These are phyloP conservation scores for Lecanicillium sp. DNA, from an alignment of 2,329 filamentous ascomycete species.

Conservation along the genomic window DNA sequence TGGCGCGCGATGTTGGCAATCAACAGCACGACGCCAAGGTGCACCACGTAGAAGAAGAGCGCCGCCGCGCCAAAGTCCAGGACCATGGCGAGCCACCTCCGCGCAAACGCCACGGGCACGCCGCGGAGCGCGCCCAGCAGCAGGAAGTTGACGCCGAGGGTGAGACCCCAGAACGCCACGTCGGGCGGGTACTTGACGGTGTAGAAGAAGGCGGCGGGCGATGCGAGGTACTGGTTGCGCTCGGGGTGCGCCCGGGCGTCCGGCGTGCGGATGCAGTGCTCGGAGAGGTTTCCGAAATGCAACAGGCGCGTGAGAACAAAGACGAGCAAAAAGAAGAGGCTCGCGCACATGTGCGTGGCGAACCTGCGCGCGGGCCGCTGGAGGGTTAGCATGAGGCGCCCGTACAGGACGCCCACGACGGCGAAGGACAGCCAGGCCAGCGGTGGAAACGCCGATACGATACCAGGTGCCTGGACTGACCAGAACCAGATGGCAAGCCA, in stretches of 20 bases:
- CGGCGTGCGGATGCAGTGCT: conserved; percentile 35
- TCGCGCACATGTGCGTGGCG: conserved; percentile 23
- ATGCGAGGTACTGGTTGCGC: conserved; percentile 36
- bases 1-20: conserved; percentile 21
- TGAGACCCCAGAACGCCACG: conserved; percentile 38
- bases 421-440: conserved; percentile 43
- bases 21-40: conserved; percentile 30
- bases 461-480: conserved; percentile 21
- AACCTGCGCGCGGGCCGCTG: conserved; percentile 26
- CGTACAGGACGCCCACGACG: conserved; percentile 38
- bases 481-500: conserved; percentile 38
- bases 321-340: conserved; percentile 27
- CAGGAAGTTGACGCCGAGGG: conserved; percentile 33
- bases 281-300: conserved; percentile 38
- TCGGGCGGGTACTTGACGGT: conserved; percentile 42
- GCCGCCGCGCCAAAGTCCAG: conserved; percentile 40
- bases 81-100: conserved; percentile 27
- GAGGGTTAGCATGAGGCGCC: conserved; percentile 27
- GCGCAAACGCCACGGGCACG: conserved; percentile 26
- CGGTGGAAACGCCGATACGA: conserved; percentile 38
- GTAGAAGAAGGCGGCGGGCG: conserved; percentile 39
- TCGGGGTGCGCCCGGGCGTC: conserved; percentile 27
- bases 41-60: conserved; percentile 39
- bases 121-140: conserved; percentile 32
- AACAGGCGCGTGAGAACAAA: conserved; percentile 37